Conservation (phyloP, 306 rosid genomes). For the Hylodesmum podocarpum region DNA sequence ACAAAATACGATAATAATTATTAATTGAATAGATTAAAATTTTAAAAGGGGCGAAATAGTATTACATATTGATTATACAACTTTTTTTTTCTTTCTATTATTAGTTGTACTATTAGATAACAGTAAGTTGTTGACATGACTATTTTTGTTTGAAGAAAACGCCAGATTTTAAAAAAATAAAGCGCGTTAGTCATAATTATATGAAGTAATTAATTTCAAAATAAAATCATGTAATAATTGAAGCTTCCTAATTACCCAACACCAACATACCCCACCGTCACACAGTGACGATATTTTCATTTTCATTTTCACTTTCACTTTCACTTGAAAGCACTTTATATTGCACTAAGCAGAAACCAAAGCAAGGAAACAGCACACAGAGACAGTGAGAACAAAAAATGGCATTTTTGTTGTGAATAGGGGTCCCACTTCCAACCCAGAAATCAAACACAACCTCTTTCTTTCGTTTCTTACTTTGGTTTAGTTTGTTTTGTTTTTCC, state of each 20-base stretch:
- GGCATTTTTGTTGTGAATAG: not conserved
- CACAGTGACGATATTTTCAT: not conserved
- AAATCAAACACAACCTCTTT: slow-evolving; percentile 17
- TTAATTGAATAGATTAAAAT: too few species aligned
- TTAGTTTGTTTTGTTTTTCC: not conserved
- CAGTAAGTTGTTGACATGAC: not conserved
- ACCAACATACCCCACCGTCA: slow-evolving; percentile 23
- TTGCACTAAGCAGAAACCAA: too few species aligned
- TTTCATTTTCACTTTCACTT: too few species aligned
- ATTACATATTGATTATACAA: too few species aligned
- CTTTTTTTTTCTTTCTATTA: too few species aligned
- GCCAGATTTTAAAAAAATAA: not conserved
- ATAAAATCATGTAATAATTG: slow-evolving; percentile 17
- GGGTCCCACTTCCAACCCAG: slow-evolving; percentile 26
- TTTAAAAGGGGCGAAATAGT: too few species aligned
- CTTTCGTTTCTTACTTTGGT: too few species aligned
- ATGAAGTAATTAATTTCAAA: not conserved
- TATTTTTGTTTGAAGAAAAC: not conserved
- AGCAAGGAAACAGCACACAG: not conserved
- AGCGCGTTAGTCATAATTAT: not conserved
- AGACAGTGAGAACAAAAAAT: not conserved
- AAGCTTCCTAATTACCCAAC: not conserved
- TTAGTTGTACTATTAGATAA: too few species aligned
- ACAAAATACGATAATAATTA: too few species aligned
- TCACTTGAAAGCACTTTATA: too few species aligned